Evolutionary conservation across 192 early-diverging fungal species (phyloP).

Genomic region (Backusella sp.): DNA sequence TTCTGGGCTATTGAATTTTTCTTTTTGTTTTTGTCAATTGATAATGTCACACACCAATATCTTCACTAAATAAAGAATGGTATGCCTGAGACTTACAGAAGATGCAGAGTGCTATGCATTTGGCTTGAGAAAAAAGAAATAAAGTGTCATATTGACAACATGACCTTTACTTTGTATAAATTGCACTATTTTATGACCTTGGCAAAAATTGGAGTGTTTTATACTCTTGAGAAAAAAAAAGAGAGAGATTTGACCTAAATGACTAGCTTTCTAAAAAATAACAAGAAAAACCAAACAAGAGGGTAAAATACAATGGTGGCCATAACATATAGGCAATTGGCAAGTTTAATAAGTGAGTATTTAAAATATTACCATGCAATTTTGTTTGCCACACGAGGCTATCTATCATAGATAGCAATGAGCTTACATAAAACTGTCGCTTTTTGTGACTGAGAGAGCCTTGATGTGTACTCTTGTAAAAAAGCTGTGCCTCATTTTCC

Average conservation of each 20-base stretch:
- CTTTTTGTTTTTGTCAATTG: neutral
- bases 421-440: no score
- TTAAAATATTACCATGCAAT: neutral
- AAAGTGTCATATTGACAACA: neutral
- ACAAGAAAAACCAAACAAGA: neutral
- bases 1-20: neutral
- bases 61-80: neutral
- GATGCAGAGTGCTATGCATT: neutral
- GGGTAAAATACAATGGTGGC: neutral
- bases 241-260: neutral
- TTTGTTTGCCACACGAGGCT: no score
- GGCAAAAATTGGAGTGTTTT: neutral
- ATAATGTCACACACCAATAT: neutral
- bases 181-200: neutral
- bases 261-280: neutral
- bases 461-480: no score
- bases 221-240: neutral
- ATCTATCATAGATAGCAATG: no score
- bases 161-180: neutral
- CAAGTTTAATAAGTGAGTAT: neutral
- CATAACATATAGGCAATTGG: neutral
- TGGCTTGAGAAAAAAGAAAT: neutral
- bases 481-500: no score
- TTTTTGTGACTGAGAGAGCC: no score
- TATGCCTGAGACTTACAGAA: neutral